These are phyloP conservation scores for Nakaseomyces sp. DNA, from an alignment of 1,139 yeast species.

Conservation along the genomic window DNA sequence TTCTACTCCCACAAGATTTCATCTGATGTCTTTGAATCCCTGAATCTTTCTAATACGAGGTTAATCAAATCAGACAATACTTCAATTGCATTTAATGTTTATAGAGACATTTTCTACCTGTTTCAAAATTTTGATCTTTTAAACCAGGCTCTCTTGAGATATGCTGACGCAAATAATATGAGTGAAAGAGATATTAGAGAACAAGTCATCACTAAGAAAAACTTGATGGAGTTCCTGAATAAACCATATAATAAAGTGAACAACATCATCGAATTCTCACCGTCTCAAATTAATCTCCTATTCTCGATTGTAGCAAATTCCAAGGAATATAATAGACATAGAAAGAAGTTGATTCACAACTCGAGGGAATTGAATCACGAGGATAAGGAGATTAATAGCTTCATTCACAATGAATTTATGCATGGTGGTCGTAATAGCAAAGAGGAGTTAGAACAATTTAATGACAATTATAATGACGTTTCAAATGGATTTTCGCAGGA, in stretches of 20 bases:
- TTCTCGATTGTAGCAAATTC: conserved; percentile 33
- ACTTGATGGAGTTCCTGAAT: conserved; percentile 30
- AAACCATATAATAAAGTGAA: conserved; percentile 34
- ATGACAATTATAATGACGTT: conserved; percentile 29
- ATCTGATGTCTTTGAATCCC: conserved; percentile 30
- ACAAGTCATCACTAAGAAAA: conserved; percentile 31
- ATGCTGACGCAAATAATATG: conserved; percentile 26
- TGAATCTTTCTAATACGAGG: conserved; percentile 27
- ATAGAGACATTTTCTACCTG: conserved; percentile 33
- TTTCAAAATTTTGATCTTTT: conserved; percentile 35
- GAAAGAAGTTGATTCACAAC: conserved; percentile 1
- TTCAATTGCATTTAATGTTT: conserved; percentile 31
- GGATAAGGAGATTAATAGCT: conserved; percentile 24
- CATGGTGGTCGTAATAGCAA: conserved; percentile 19
- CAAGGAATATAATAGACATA: conserved; percentile 19
- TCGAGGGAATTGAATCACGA: conserved; percentile 17
- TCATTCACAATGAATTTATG: conserved; percentile 25
- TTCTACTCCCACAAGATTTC: conserved; percentile 34
- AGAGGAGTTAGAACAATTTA: conserved; percentile 28
- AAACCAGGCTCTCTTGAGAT: conserved; percentile 33
- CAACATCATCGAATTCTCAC: conserved; percentile 34
- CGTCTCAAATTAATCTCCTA: conserved; percentile 34
- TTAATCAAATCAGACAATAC: conserved; percentile 28
- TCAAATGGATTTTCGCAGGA: conserved; percentile 27
- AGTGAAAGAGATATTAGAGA: conserved; percentile 25